Percentiles rank a stretch among this genome's conserved stretches.
Evolutionary conservation across 371 early-diverging fungal genomes (phyloP).

Genomic region (Caulochytrium protostelioides): DNA sequence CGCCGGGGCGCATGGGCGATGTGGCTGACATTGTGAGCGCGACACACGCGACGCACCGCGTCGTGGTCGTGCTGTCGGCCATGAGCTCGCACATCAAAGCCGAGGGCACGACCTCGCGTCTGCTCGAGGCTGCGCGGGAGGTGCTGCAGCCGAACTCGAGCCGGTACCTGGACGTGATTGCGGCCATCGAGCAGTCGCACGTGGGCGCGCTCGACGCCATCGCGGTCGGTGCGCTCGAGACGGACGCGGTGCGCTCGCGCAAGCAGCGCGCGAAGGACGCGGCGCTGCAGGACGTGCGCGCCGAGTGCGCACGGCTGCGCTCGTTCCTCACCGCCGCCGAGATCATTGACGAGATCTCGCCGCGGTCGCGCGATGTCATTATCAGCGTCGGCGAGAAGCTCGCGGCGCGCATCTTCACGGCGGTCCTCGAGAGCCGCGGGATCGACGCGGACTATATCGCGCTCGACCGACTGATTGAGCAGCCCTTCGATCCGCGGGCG

Average conservation of each 20-base stretch:
- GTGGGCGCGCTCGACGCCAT: conserved; percentile 35
- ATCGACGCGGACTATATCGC: conserved; percentile 64
- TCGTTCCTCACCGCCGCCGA: conserved; percentile 82
- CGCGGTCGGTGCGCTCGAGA: conserved; percentile 21
- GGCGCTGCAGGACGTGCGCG: conserved; percentile 33
- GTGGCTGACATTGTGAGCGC: conserved; percentile 20
- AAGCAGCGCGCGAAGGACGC: conserved; percentile 20
- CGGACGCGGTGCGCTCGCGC: not conserved
- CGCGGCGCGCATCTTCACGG: conserved; percentile 69
- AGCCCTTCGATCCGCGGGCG: conserved; percentile 43
- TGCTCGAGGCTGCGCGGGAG: conserved; percentile 48
- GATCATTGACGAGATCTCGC: conserved; percentile 88
- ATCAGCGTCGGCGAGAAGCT: conserved; percentile 85
- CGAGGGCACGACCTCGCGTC: conserved; percentile 17
- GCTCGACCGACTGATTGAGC: conserved; percentile 58
- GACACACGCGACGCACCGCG: conserved; percentile 3
- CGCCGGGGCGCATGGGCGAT: conserved; percentile 21
- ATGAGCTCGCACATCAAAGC: conserved; percentile 25
- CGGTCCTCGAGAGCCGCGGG: conserved; percentile 42
- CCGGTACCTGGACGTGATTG: conserved; percentile 44
- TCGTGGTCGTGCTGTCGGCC: conserved; percentile 27
- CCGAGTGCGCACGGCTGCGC: conserved; percentile 51
- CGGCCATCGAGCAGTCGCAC: conserved; percentile 60
- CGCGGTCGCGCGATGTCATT: conserved; percentile 81
- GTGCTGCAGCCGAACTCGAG: conserved; percentile 39